Conservation (phyloP, 2,329 filamentous ascomycete species). For the Waltergamsia citrina region DNA sequence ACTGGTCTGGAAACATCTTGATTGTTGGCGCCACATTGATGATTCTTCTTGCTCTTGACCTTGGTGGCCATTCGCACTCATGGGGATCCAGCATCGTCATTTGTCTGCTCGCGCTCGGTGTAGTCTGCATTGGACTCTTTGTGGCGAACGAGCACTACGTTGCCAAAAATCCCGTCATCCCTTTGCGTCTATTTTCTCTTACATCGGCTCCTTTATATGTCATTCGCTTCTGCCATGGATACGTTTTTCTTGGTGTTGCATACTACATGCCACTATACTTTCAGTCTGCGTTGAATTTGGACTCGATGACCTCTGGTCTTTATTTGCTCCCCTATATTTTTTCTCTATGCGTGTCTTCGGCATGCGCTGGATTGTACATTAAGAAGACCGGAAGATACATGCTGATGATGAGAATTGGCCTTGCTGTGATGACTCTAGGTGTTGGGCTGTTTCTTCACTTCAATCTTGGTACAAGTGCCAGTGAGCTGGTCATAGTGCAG, state of each 20-base stretch:
- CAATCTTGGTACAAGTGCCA: conserved; percentile 35
- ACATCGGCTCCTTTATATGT: conserved; percentile 49
- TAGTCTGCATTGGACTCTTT: conserved; percentile 38
- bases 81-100: conserved; percentile 55
- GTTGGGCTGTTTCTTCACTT: conserved; percentile 48
- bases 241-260: conserved; percentile 54
- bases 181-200: conserved; percentile 48
- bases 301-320: conserved; percentile 50
- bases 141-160: conserved; percentile 53
- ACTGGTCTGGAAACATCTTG: conserved; percentile 50
- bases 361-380: conserved; percentile 30
- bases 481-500: conserved; percentile 43
- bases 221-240: conserved; percentile 33
- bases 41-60: conserved; percentile 60
- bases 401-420: conserved; percentile 41
- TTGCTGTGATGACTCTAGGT: conserved; percentile 47
- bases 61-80: conserved; percentile 53
- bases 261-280: conserved; percentile 71
- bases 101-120: conserved; percentile 52
- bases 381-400: conserved; percentile 49
- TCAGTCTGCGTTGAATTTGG: conserved; percentile 54
- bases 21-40: conserved; percentile 59
- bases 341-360: conserved; percentile 32
- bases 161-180: conserved; percentile 60
- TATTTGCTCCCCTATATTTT: conserved; percentile 54